phyloP scores from a whole-genome alignment of 2,329 filamentous ascomycete genomes.

The Furcasterigmium furcatum region DNA sequence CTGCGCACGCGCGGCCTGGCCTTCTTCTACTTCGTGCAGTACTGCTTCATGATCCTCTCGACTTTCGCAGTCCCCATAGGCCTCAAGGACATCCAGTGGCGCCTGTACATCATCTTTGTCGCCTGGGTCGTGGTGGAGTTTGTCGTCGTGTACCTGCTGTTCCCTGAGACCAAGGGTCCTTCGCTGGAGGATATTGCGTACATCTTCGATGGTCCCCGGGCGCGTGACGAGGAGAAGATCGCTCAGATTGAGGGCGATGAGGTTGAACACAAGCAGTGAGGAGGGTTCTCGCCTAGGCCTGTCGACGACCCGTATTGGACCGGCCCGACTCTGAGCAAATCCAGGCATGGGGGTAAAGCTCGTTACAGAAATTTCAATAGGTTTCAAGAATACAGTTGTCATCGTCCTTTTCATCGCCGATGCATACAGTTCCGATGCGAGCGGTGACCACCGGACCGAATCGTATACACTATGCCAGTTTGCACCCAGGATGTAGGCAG shows the following conservation, averaged over 20 bases:
- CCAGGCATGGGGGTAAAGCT: too few relatives aligned
- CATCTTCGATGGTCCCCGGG: constrained; percentile 7
- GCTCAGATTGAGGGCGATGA: too few relatives aligned
- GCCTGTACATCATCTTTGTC: constrained; percentile 26
- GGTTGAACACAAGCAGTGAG: neutral
- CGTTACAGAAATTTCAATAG: too few relatives aligned
- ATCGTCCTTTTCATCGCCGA: too few relatives aligned
- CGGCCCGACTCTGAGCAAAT: too few relatives aligned
- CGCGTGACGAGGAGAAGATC: neutral
- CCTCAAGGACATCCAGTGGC: constrained; percentile 24
- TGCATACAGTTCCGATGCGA: too few relatives aligned
- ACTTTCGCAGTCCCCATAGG: constrained; percentile 29
- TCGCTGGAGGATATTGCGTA: constrained; percentile 10
- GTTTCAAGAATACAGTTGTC: too few relatives aligned
- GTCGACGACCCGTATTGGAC: too few relatives aligned
- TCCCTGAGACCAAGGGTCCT: constrained; percentile 11
- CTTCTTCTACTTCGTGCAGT: constrained; percentile 1
- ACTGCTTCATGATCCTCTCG: constrained; percentile 18
- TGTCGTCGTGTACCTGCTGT: constrained; percentile 24
- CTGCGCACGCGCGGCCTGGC: constrained; percentile 14
- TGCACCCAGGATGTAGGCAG: too few relatives aligned
- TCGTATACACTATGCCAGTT: too few relatives aligned
- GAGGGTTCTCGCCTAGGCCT: too few relatives aligned
- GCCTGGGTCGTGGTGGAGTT: constrained; percentile 20
- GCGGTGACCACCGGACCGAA: too few relatives aligned